Base-by-base conservation (phyloP, 140 eudicot species). In the Oenanthe javanica region DNA sequence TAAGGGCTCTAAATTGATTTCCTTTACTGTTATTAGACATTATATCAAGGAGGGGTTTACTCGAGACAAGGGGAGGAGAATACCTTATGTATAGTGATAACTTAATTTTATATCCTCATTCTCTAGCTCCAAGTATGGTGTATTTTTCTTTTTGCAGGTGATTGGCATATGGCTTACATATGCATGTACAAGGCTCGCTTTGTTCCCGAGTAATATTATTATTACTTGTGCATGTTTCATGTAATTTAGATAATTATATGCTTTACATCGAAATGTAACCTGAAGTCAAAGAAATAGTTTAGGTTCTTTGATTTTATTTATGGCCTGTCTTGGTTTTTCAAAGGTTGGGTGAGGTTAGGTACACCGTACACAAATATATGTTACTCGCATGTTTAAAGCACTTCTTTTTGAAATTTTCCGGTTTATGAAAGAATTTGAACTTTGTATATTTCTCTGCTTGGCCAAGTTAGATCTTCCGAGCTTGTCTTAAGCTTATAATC, bases 131-230 rank as follows among this genome's bases (percentile, higher is more conserved):
- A 3, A 21, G n/a, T 59, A 21, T 21, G 27, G 8, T n/a, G 8
- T n/a, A 59, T 59, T 5, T 6, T 19, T 59, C 14, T 8, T 59
- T 59, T 59, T 59, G 67, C 91, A 95, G 99, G 99, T 64, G 99
- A 95, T 86, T 95, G 99, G 99, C 99, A 95, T 82, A 95, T 95
- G 99, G 99, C 99, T 63, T 95, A 95, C 83, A 95, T 92, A 61
- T 95, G 99, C 97, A 89, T 95, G 97, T 95, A 95, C 96, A 95
- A 95, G 93, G 97, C 99, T 67, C 94, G 99, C 36, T 83, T 84
- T 75, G 82, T 88, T 78, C 84, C 93, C 59, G 88, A 87, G 92
- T 94, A 84, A 89, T 40, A 36, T 78, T 72, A 36, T 78, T 72
- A 23, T 80, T 76, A 49, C 47, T 59, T 43, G 76, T 75, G 42